phyloP scores from a whole-genome alignment of 129 eudicot species.

The Centrapalus pauciflorus region DNA sequence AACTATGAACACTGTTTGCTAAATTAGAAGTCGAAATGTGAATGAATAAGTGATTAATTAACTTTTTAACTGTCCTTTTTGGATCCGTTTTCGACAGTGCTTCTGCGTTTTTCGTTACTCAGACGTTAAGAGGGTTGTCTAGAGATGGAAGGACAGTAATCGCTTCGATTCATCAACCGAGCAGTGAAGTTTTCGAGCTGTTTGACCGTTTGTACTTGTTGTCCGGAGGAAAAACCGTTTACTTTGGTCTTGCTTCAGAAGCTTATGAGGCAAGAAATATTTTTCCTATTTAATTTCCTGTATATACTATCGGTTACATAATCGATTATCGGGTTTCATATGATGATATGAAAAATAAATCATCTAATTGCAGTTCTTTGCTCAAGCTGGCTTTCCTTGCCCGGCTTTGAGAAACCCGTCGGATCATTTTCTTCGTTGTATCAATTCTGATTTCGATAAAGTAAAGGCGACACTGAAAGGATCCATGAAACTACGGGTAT shows the following conservation, averaged over 20 bases:
- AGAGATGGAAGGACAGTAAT: conserved; percentile 98
- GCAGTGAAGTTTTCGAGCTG: conserved; percentile 96
- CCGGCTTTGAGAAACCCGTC: conserved; percentile 95
- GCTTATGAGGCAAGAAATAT: conserved; percentile 81
- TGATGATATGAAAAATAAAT: background rate
- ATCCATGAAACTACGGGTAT: conserved; percentile 96
- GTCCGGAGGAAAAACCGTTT: conserved; percentile 94
- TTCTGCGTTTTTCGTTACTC: conserved; percentile 94
- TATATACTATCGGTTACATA: too few relatives aligned
- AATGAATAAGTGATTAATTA: background rate
- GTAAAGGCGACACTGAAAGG: conserved; percentile 97
- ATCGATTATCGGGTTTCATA: too few relatives aligned
- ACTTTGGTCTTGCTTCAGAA: conserved; percentile 92
- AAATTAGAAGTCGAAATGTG: background rate
- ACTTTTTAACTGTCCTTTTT: background rate
- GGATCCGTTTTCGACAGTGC: conserved; percentile 48
- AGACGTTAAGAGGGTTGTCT: conserved; percentile 78
- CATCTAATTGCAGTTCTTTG: conserved; percentile 63
- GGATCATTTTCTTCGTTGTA: conserved; percentile 92
- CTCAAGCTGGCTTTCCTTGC: conserved; percentile 97
- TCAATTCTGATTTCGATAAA: conserved; percentile 97
- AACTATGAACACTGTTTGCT: too few relatives aligned
- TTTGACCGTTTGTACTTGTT: conserved; percentile 89
- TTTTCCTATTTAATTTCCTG: background rate
- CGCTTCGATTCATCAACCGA: conserved; percentile 98